Conservation (phyloP, 371 early-diverging fungal genomes). For the Syncephalastrum monosporum region DNA sequence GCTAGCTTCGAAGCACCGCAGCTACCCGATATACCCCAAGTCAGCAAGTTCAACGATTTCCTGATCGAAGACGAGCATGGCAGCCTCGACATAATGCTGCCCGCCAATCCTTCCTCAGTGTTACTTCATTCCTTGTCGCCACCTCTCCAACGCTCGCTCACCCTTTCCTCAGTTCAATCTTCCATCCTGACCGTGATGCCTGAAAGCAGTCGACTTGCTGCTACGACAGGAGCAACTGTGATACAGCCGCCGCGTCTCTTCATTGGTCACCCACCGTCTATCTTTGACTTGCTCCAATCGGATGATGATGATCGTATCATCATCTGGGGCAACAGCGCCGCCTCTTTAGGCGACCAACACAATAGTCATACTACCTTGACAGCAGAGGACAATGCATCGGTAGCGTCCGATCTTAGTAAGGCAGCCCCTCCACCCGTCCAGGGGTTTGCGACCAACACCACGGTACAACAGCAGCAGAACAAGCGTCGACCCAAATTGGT, state of each 20-base stretch:
- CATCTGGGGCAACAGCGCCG: slow-evolving; percentile 41
- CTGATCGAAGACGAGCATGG: slow-evolving; percentile 23
- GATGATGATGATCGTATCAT: slow-evolving; percentile 54
- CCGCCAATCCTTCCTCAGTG: slow-evolving; percentile 19
- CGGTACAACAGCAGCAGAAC: slow-evolving; percentile 6
- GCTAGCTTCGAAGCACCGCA: neutral
- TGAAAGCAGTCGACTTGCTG: neutral
- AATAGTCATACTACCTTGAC: neutral
- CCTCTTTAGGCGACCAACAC: neutral
- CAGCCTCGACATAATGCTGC: slow-evolving; percentile 15
- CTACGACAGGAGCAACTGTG: neutral
- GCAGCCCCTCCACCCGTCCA: neutral
- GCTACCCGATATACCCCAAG: slow-evolving; percentile 36
- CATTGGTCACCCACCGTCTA: slow-evolving; percentile 41
- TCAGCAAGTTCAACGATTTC: slow-evolving; percentile 42
- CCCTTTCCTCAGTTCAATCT: slow-evolving; percentile 14
- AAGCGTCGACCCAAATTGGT: slow-evolving; percentile 16
- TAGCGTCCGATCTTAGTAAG: too few relatives aligned
- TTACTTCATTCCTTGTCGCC: slow-evolving; percentile 15
- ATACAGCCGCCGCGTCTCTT: slow-evolving; percentile 36
- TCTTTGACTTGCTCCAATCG: slow-evolving; percentile 53
- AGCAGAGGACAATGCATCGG: too few relatives aligned
- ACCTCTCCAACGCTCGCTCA: slow-evolving; percentile 1
- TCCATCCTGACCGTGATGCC: slow-evolving; percentile 1
- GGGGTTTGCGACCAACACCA: slow-evolving; percentile 18